Evolutionary conservation across 768 basidiomycete species (phyloP).

Genomic region (Mycena sanguinolenta): DNA sequence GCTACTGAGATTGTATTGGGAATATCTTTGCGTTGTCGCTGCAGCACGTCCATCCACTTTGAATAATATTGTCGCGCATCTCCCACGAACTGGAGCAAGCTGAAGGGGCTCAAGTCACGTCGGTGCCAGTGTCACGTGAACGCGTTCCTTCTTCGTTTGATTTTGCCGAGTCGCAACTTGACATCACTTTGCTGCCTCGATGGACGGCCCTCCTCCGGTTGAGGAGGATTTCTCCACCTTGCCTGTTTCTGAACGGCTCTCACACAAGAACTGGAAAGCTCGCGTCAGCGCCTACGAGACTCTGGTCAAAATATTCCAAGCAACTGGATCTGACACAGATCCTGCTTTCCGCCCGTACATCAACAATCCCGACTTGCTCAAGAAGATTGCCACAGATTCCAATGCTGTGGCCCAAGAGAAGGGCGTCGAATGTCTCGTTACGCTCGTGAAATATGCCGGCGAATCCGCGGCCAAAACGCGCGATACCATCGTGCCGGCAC

Average conservation of each 20-base stretch:
- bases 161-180: background rate
- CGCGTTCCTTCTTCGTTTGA: background rate
- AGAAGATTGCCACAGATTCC: conserved; percentile 89
- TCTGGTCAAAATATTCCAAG: conserved; percentile 88
- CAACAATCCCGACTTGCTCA: conserved; percentile 81
- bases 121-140: background rate
- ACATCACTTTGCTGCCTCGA: conserved; percentile 43
- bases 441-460: conserved; percentile 92
- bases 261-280: conserved; percentile 99
- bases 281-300: conserved; percentile 93
- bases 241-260: conserved; percentile 82
- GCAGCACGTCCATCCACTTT: background rate
- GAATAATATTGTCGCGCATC: background rate
- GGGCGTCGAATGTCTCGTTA: conserved; percentile 89
- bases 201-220: conserved; percentile 93
- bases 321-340: conserved; percentile 92
- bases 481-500: conserved; percentile 84
- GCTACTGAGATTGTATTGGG: background rate
- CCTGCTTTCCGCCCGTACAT: conserved; percentile 93
- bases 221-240: conserved; percentile 94
- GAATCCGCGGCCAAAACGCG: conserved; percentile 88
- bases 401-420: conserved; percentile 99
- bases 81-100: background rate
- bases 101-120: too few species aligned
- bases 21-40: background rate